phyloP scores from a whole-genome alignment of 2,329 filamentous ascomycete genomes.

The Gnomoniopsis smithogilvyi region DNA sequence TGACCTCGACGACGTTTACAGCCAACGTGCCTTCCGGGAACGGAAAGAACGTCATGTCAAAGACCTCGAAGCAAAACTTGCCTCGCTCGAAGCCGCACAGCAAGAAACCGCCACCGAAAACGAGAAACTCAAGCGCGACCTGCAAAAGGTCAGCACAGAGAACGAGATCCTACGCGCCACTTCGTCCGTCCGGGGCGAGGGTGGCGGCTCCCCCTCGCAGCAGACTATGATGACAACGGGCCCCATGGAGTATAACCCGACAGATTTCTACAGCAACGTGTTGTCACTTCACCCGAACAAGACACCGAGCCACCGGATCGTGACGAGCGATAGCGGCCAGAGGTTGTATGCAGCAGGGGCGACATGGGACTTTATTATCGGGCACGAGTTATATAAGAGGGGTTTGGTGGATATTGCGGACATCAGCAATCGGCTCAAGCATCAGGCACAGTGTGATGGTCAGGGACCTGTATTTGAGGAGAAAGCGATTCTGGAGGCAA shows the following conservation, averaged over 20 bases:
- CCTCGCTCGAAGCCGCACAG: conserved; percentile 70
- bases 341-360: conserved; percentile 70
- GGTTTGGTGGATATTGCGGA: conserved; percentile 78
- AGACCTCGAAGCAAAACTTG: conserved; percentile 85
- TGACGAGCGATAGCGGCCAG: conserved; percentile 63
- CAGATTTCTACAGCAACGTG: conserved; percentile 66
- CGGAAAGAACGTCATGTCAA: conserved; percentile 90
- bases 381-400: conserved; percentile 70
- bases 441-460: conserved; percentile 76
- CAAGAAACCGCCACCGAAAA: conserved; percentile 76
- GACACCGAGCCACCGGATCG: conserved; percentile 65
- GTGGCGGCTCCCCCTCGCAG: conserved; percentile 38
- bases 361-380: conserved; percentile 87
- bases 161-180: conserved; percentile 91
- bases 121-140: conserved; percentile 76
- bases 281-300: conserved; percentile 61
- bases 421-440: conserved; percentile 76
- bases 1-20: conserved; percentile 34
- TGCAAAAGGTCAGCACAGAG: conserved; percentile 82
- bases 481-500: conserved; percentile 66
- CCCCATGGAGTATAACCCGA: conserved; percentile 68
- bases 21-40: conserved; percentile 93
- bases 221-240: conserved; percentile 53
- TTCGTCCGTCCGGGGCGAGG: conserved; percentile 40
- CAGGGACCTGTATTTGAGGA: conserved; percentile 88